These are phyloP conservation scores for Hypomontagnella submonticulosa DNA, from an alignment of 495 filamentous ascomycete species.

Conservation along the genomic window DNA sequence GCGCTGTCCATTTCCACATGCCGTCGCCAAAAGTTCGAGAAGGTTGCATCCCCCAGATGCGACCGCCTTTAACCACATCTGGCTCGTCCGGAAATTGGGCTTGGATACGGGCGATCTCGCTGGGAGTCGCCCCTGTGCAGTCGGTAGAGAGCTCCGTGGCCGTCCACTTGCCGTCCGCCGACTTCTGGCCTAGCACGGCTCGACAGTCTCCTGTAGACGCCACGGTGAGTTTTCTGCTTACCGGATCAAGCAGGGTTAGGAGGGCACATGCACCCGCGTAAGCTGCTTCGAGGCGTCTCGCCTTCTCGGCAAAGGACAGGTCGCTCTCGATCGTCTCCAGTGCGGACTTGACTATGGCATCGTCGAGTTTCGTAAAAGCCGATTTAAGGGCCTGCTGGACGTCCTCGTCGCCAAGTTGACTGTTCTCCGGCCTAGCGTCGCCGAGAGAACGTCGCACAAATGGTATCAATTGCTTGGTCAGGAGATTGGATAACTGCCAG, in stretches of 20 bases:
- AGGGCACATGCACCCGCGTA: slow-evolving; percentile 70
- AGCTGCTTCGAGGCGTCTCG: slow-evolving; percentile 52
- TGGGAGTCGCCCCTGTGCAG: slow-evolving; percentile 66
- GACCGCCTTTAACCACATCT: slow-evolving; percentile 63
- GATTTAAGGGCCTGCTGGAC: slow-evolving; percentile 57
- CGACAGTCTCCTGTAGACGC: slow-evolving; percentile 70
- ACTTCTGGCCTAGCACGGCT: slow-evolving; percentile 67
- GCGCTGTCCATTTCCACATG: slow-evolving; percentile 69
- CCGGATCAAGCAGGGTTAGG: slow-evolving; percentile 64
- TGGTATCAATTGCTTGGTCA: slow-evolving; percentile 55
- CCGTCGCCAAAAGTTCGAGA: slow-evolving; percentile 73
- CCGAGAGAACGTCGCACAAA: slow-evolving; percentile 53
- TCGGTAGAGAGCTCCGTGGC: slow-evolving; percentile 65
- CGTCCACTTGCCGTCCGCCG: slow-evolving; percentile 58
- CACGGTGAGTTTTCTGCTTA: slow-evolving; percentile 61
- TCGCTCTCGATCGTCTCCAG: slow-evolving; percentile 45
- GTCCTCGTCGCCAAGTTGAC: slow-evolving; percentile 38
- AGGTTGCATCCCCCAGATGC: slow-evolving; percentile 65
- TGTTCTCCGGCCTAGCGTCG: slow-evolving; percentile 38
- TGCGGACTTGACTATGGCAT: slow-evolving; percentile 60
- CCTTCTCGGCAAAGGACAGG: slow-evolving; percentile 41
- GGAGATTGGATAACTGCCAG: slow-evolving; percentile 55
- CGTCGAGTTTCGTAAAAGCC: slow-evolving; percentile 63
- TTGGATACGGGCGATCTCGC: slow-evolving; percentile 62
- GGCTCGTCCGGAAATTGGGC: slow-evolving; percentile 69